Percentiles rank a stretch among this genome's conserved stretches.
phyloP scores from a whole-genome alignment of 164 flowering plant genomes.

The Nymphaea colorata region DNA sequence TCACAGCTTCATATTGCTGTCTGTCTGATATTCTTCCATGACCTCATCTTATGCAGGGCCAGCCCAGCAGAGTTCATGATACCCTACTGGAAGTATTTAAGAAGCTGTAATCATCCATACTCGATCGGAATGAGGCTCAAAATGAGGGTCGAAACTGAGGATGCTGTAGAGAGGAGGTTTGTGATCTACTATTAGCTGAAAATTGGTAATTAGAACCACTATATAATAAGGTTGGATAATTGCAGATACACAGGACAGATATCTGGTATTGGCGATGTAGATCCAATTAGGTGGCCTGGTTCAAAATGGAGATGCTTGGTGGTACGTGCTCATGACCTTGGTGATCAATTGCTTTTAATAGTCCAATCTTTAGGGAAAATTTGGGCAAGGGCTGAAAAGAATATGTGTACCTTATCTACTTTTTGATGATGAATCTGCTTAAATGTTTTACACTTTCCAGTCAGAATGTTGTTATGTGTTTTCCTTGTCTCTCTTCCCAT shows the following conservation, averaged over 20 bases:
- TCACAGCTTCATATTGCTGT: too few relatives aligned
- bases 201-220: not conserved
- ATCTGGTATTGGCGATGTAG: conserved; percentile 63
- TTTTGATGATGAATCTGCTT: too few relatives aligned
- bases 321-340: conserved; percentile 29
- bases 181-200: conserved; percentile 1
- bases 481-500: too few relatives aligned
- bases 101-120: conserved; percentile 39
- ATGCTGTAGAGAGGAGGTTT: conserved; percentile 81
- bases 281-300: conserved; percentile 78
- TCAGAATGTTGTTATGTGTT: too few relatives aligned
- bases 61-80: conserved; percentile 69
- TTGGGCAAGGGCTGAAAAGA: too few relatives aligned
- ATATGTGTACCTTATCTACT: too few relatives aligned
- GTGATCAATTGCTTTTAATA: not conserved
- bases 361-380: too few relatives aligned
- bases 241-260: conserved; percentile 68
- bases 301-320: conserved; percentile 82
- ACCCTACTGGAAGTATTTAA: conserved; percentile 52
- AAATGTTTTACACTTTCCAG: too few relatives aligned
- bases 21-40: too few relatives aligned
- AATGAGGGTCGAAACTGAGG: conserved; percentile 83
- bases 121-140: conserved; percentile 74
- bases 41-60: conserved; percentile 31
- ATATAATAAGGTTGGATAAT: not conserved